A percentile compares a stretch with the other conserved stretches of the same genome.
Evolutionary conservation across 2,329 filamentous ascomycete genomes (phyloP).

Genomic region (Alternaria tenuissima): DNA sequence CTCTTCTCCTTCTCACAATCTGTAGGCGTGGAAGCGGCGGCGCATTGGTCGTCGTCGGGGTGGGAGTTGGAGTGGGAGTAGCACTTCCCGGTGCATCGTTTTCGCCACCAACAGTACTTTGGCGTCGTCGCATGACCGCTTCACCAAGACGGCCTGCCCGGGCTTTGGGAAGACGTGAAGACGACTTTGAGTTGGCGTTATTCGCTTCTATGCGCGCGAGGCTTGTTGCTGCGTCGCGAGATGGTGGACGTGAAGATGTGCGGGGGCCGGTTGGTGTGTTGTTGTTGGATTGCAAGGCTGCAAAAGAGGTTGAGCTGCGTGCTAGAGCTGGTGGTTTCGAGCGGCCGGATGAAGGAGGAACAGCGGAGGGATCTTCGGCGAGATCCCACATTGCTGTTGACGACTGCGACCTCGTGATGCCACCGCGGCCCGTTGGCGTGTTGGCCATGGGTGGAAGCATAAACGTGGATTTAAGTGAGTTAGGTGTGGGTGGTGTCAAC

Average conservation of each 20-base stretch:
- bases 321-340: conserved; percentile 33
- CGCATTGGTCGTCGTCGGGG: conserved; percentile 3
- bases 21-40: conserved; percentile 44
- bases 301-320: conserved; percentile 40
- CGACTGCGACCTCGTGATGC: conserved; percentile 40
- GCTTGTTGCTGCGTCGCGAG: conserved; percentile 38
- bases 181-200: conserved; percentile 18
- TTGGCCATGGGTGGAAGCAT: conserved; percentile 37
- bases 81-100: conserved; percentile 23
- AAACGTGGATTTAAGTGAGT: conserved; percentile 41
- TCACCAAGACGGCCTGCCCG: conserved; percentile 42
- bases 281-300: conserved; percentile 24
- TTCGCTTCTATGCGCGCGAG: conserved; percentile 37
- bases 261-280: conserved; percentile 28
- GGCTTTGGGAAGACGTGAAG: conserved; percentile 43
- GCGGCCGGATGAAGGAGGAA: conserved; percentile 25
- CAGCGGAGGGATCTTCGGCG: conserved; percentile 36
- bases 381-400: conserved; percentile 47
- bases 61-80: conserved; percentile 1
- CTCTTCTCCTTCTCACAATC: conserved; percentile 44
- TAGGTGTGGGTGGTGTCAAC: conserved; percentile 47
- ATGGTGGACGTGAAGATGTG: conserved; percentile 36
- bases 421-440: conserved; percentile 34
- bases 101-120: conserved; percentile 37
- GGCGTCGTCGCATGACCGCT: conserved; percentile 35